These are phyloP conservation scores for Polytrichum commune DNA, from an alignment of 225 moss, liverwort and hornwort species.

Conservation along the genomic window DNA sequence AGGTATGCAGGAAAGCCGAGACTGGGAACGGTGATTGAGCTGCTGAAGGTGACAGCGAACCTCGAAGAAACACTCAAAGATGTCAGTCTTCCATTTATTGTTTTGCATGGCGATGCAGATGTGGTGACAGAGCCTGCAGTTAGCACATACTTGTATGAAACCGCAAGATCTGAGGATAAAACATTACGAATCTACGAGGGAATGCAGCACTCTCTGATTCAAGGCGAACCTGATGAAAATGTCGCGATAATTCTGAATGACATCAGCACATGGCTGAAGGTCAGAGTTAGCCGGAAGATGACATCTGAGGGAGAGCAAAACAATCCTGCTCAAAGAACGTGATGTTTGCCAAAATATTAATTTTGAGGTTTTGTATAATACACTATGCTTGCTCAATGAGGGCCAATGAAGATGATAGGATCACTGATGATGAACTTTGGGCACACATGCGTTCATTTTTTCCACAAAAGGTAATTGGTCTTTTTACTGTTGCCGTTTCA, in stretches of 20 bases:
- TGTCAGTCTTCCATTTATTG: conserved; percentile 74
- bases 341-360: too few relatives aligned
- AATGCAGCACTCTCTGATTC: conserved; percentile 87
- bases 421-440: too few relatives aligned
- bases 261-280: conserved; percentile 70
- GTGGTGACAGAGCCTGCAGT: conserved; percentile 88
- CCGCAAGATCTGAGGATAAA: conserved; percentile 75
- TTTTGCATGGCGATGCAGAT: conserved; percentile 85
- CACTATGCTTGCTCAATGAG: too few relatives aligned
- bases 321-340: neutral
- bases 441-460: too few relatives aligned
- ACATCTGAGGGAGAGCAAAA: neutral
- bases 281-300: conserved; percentile 44
- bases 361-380: too few relatives aligned
- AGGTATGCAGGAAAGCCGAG: conserved; percentile 91
- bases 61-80: conserved; percentile 73
- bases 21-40: conserved; percentile 77
- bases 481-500: too few relatives aligned
- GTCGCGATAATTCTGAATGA: conserved; percentile 78
- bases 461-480: too few relatives aligned
- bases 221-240: conserved; percentile 85
- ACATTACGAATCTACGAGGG: conserved; percentile 73
- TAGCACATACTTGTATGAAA: conserved; percentile 67
- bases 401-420: too few relatives aligned
- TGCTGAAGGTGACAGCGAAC: conserved; percentile 61